Evolutionary conservation across 768 basidiomycete species (phyloP), one percentile per base, ranked within the genome.

Genomic region (Boletellus emodensis): DNA sequence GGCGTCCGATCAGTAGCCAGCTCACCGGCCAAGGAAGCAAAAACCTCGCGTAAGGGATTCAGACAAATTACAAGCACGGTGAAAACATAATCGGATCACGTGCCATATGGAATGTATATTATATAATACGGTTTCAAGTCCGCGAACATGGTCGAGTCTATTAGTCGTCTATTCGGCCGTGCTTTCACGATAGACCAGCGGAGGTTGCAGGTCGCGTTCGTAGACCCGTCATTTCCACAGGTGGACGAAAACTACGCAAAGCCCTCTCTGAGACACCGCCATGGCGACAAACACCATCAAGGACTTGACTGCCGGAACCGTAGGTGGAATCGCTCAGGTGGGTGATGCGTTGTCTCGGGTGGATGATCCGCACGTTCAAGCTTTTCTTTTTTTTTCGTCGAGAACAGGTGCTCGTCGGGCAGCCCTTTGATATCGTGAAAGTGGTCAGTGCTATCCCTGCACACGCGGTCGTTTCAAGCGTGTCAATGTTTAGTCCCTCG

Each of bases 371-470:
- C 45, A 50, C 26, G 22, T 17, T 40, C 20, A 52, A 45, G n/a
- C n/a, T n/a, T n/a, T n/a, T n/a, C n/a, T n/a, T n/a, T n/a, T n/a
- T n/a, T n/a, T n/a, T n/a, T 54, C 55, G 46, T 54, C 49, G 44
- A 57, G 53, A 47, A 18, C 46, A 90, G 87, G 88, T 92, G 52
- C 76, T 93, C 40, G 90, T 93, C 41, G 92, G 91, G 42, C 90
- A 95, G 68, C 94, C 94, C 12, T 97, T 97, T 69, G 94, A 97
- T 69, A 94, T 95, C 56, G 90, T 94, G 72, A 96, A 96, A 85
- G 90, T 94, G 72, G 90, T 92, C 64, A 65, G 88, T 81, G 33
- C 24, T 4, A 26, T 26, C 24, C 44, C 47, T 17, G 32, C 13
- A 33, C 36, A 12, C 48, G 33, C 48, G 7, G 24, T 44, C 37